Conservation (phyloP, 768 basidiomycete species). For the Serendipita vermifera region DNA sequence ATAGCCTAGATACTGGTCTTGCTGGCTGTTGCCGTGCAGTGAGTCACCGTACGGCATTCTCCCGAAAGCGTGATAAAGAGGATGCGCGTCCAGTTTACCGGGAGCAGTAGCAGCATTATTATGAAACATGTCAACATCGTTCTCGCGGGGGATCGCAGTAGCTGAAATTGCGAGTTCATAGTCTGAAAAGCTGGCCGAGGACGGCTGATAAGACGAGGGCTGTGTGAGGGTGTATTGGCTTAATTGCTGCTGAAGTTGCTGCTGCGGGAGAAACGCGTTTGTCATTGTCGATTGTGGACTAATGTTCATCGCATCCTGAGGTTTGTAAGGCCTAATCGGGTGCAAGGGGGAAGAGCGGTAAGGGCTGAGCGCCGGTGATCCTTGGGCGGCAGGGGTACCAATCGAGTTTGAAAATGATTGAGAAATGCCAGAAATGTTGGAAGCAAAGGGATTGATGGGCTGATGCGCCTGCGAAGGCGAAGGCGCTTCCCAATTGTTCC, state of each 20-base stretch:
- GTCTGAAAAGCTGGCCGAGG: neutral
- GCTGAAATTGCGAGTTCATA: neutral
- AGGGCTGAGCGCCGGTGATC: neutral
- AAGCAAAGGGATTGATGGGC: neutral
- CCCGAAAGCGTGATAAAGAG: neutral
- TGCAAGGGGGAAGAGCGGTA: neutral
- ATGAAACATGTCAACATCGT: neutral
- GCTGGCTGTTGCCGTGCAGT: neutral
- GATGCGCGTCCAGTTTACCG: neutral
- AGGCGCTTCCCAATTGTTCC: neutral
- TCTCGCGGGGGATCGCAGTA: neutral
- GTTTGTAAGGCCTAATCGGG: neutral
- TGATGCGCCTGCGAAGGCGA: neutral
- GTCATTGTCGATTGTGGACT: neutral
- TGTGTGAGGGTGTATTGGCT: neutral
- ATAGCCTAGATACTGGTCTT: neutral
- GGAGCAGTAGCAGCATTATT: neutral
- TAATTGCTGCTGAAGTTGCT: neutral
- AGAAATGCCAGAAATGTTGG: neutral
- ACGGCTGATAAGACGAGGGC: neutral
- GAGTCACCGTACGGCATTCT: neutral
- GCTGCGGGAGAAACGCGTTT: neutral
- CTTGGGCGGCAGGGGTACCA: neutral
- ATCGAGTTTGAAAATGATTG: neutral
- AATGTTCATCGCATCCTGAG: neutral